These are phyloP conservation scores for Penicillium sp. DNA, from an alignment of 2,329 filamentous ascomycete species.

Conservation along the genomic window DNA sequence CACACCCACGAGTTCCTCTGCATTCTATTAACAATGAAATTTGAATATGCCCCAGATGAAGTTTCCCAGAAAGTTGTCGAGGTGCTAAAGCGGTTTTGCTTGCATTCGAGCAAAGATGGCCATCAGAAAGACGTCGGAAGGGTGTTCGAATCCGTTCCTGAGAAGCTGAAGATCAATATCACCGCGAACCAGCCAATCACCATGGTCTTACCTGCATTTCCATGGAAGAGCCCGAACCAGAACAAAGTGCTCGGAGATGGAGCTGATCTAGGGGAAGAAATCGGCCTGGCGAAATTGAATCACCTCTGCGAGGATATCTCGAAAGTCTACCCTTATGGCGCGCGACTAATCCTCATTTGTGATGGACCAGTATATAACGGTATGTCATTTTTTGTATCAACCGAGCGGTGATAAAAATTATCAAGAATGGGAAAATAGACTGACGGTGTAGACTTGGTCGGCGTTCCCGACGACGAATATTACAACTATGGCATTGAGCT, in stretches of 20 bases:
- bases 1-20: not conserved
- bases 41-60: slow-evolving; percentile 6
- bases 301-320: slow-evolving; percentile 9
- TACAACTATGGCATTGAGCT: slow-evolving; percentile 9
- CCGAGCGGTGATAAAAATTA: not conserved
- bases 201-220: slow-evolving; percentile 9
- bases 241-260: slow-evolving; percentile 6
- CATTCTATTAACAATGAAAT: not conserved
- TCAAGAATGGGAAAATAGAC: not conserved
- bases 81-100: slow-evolving; percentile 3
- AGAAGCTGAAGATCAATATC: slow-evolving; percentile 5
- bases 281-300: slow-evolving; percentile 7
- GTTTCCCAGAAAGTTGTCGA: not conserved
- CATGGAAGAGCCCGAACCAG: slow-evolving; percentile 7
- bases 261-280: slow-evolving; percentile 4
- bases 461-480: slow-evolving; percentile 3
- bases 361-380: slow-evolving; percentile 9
- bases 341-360: slow-evolving; percentile 6
- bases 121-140: not conserved
- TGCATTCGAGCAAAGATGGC: slow-evolving; percentile 1
- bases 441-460: slow-evolving; percentile 7
- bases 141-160: slow-evolving; percentile 2
- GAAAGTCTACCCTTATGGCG: slow-evolving; percentile 8
- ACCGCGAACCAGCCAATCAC: slow-evolving; percentile 2
- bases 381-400: not conserved